phyloP scores from a whole-genome alignment of 345 rosid genomes.

The Cardiospermum halicacabum region DNA sequence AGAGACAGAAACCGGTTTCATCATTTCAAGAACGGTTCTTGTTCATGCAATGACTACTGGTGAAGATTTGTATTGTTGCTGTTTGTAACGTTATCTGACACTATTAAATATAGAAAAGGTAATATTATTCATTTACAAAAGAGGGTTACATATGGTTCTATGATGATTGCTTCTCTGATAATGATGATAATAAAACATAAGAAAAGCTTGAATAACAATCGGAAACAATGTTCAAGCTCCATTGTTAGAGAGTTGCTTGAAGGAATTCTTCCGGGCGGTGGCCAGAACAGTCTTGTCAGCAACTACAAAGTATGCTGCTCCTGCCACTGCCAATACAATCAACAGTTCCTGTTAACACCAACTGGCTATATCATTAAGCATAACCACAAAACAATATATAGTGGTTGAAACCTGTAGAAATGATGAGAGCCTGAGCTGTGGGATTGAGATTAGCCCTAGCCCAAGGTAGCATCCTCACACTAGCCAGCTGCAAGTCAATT shows the following conservation, averaged over 20 bases:
- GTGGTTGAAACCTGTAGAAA: conserved; percentile 47
- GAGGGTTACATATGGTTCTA: conserved; percentile 11
- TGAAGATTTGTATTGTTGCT: conserved; percentile 20
- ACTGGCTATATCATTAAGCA: not conserved
- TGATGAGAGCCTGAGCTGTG: conserved; percentile 92
- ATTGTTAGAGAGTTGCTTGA: conserved; percentile 30
- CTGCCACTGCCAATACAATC: conserved; percentile 44
- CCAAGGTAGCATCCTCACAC: conserved; percentile 76
- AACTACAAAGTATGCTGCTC: conserved; percentile 87
- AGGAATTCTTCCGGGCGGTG: conserved; percentile 72
- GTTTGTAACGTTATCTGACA: too few relatives aligned
- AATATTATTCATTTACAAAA: conserved; percentile 18
- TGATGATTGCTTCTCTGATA: not conserved
- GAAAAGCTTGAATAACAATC: not conserved
- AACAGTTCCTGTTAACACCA: not conserved
- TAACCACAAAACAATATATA: not conserved
- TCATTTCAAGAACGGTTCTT: conserved; percentile 64
- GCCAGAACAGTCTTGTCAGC: conserved; percentile 93
- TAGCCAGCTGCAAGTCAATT: conserved; percentile 49
- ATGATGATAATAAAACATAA: not conserved
- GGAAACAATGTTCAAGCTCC: conserved; percentile 19
- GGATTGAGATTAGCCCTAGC: conserved; percentile 81
- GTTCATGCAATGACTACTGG: conserved; percentile 82
- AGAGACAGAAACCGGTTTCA: conserved; percentile 77
- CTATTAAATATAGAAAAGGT: too few relatives aligned